Evolutionary conservation across 345 rosid species (phyloP).

Genomic region (Erysimum cheiranthoides): DNA sequence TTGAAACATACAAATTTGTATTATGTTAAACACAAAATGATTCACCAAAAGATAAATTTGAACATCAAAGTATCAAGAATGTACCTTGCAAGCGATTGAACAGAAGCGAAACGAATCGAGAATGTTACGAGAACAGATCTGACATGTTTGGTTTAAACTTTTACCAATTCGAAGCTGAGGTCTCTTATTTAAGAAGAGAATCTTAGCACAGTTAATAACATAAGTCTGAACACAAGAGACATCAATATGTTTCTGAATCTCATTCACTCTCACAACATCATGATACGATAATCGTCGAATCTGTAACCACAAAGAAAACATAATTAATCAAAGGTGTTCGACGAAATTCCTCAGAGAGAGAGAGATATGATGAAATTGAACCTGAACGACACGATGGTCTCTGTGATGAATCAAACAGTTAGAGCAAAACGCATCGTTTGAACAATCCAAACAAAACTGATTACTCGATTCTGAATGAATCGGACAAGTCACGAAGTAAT

Average conservation of each 20-base stretch:
- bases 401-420: slow-evolving; percentile 64
- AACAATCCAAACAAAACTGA: slow-evolving; percentile 74
- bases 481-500: slow-evolving; percentile 46
- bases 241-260: slow-evolving; percentile 75
- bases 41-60: not conserved
- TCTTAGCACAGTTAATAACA: slow-evolving; percentile 78
- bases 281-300: slow-evolving; percentile 86
- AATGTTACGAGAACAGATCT: slow-evolving; percentile 72
- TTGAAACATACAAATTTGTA: too few relatives aligned
- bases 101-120: slow-evolving; percentile 78
- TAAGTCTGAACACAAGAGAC: slow-evolving; percentile 76
- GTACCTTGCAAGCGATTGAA: slow-evolving; percentile 72
- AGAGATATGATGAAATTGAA: not conserved
- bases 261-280: slow-evolving; percentile 74
- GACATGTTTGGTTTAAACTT: slow-evolving; percentile 71
- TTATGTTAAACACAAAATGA: too few relatives aligned
- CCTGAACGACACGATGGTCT: slow-evolving; percentile 74
- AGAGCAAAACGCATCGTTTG: slow-evolving; percentile 63
- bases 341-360: slow-evolving; percentile 21
- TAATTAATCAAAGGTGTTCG: slow-evolving; percentile 1
- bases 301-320: slow-evolving; percentile 41
- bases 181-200: slow-evolving; percentile 73
- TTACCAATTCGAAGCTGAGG: slow-evolving; percentile 77
- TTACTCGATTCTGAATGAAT: slow-evolving; percentile 63
- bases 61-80: not conserved